Percentiles rank a stretch among this genome's conserved stretches.
phyloP scores from a whole-genome alignment of 1,139 yeast species.

The Kluyveromyces marxianus region DNA sequence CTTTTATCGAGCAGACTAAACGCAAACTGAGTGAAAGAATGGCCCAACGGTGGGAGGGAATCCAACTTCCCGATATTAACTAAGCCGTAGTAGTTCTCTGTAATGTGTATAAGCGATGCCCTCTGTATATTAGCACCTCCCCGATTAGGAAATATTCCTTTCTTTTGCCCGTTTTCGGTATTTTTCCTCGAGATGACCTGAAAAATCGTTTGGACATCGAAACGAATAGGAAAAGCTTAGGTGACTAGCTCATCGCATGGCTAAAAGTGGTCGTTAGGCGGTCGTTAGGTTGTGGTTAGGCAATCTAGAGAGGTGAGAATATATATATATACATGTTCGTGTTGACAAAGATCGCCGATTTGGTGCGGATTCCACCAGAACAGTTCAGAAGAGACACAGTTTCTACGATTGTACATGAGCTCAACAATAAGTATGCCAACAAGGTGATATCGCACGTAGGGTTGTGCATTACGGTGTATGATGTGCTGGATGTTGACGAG shows the following conservation, averaged over 20 bases:
- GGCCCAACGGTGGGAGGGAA: background rate
- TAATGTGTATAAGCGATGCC: too few species aligned
- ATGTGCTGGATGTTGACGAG: conserved; percentile 69
- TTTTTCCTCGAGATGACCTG: too few species aligned
- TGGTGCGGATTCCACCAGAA: conserved; percentile 83
- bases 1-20: background rate
- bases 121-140: too few species aligned
- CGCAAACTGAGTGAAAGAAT: background rate
- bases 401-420: conserved; percentile 69
- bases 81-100: too few species aligned
- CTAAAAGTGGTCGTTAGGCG: too few species aligned
- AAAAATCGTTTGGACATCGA: too few species aligned
- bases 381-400: conserved; percentile 57
- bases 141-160: too few species aligned
- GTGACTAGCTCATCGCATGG: too few species aligned
- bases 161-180: too few species aligned
- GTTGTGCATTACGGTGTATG: conserved; percentile 78
- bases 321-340: conserved; percentile 57
- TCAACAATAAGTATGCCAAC: conserved; percentile 79
- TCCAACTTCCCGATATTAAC: background rate
- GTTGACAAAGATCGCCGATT: conserved; percentile 68
- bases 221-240: too few species aligned
- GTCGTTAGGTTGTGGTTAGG: too few species aligned
- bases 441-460: conserved; percentile 79
- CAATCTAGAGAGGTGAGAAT: too few species aligned